Evolutionary conservation across 371 early-diverging fungal genomes (phyloP), one percentile per base, ranked within the genome.

Genomic region (Coemansia sp.): DNA sequence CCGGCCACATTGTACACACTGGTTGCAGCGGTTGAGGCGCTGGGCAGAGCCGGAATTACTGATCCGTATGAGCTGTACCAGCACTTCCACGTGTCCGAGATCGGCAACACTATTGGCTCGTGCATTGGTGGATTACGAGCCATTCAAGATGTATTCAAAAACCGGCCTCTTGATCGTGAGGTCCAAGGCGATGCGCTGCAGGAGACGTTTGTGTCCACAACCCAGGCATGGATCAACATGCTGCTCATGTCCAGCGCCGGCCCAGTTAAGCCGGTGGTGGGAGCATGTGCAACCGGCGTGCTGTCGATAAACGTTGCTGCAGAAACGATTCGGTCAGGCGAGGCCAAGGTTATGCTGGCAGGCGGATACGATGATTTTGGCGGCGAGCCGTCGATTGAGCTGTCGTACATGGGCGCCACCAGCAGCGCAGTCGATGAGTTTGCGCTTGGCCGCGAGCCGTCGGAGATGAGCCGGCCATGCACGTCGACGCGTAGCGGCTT

Each of bases 61-160:
- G 95, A 97, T 71, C 95, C 97, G 39, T 97, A 96, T 80, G 97
- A 97, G 81, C 92, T 95, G 82, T 97, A 91, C 86, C 85, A 93
- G 81, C 93, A 95, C 70, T 89, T 97, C 62, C 97, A 97, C 79
- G 94, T 95, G 36, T 90, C 94, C 48, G 94, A 94, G 78, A 84
- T 97, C 61, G 97, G 97, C 68, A 95, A 91, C 84, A 82, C 88
- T 11, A 85, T 90, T 53, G 97, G 96, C 65, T 88, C 88, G 12
- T 89, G 89, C 77, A 81, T 89, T 2, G 95, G 95, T 82, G 95
- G 95, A 93, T 64, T 92, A 91, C 88, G 87, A 92, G 94, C 92
- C 43, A 81, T 88, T 59, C 86, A 86, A 56, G 83, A 86, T 57
- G 84, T 92, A 67, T 94, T 89, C 84, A 85, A 83, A 55, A 85